Evolutionary conservation across 306 rosid species (phyloP), one percentile per base, ranked within the genome.

Genomic region (Lotus japonicus): DNA sequence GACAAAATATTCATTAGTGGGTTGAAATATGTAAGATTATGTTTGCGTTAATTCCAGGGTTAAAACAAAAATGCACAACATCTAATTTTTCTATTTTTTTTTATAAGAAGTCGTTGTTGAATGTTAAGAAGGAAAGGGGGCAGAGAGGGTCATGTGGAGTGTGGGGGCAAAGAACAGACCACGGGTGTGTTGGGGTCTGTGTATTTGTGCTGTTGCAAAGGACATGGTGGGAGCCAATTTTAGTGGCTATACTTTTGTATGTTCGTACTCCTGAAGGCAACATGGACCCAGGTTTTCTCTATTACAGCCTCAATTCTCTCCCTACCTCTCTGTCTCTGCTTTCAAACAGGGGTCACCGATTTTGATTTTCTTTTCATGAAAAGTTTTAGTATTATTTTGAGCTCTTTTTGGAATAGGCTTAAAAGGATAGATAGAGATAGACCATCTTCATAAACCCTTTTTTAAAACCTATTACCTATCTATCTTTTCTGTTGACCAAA

Each of bases 181-280:
- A 85, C 84, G 88, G 94, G 91, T 76, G 83, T 81, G 65, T 78
- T 70, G 89, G 87, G 81, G 72, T 83, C 38, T 60, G 81, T 70
- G 86, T 63, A 68, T 67, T 53, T 64, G 70, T 42, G 62, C 33
- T 28, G 33, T 28, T 11, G 11, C 13, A 4, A 4, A 77, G 87
- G 84, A 77, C 84, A 78, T 72, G 77, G 92, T 85, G 81, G 92
- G 91, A 71, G 74, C 86, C 80, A 64, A 62, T 23, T 61, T 86
- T 83, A 44, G 14, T 84, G 88, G 92, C 73, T 66, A 74, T 82
- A 62, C 74, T 74, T 28, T 68, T 63, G 48, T 45, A 1, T 87
- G 94, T 84, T 82, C 78, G 79, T 68, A 66, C 58, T 79, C 71
- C 64, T 18, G 53, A 56, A 21, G 72, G 67, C 90, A 82, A 57